A percentile compares a stretch with the other conserved stretches of the same genome.
Conservation (phyloP, 164 flowering plant genomes). For the Malania oleifera region DNA sequence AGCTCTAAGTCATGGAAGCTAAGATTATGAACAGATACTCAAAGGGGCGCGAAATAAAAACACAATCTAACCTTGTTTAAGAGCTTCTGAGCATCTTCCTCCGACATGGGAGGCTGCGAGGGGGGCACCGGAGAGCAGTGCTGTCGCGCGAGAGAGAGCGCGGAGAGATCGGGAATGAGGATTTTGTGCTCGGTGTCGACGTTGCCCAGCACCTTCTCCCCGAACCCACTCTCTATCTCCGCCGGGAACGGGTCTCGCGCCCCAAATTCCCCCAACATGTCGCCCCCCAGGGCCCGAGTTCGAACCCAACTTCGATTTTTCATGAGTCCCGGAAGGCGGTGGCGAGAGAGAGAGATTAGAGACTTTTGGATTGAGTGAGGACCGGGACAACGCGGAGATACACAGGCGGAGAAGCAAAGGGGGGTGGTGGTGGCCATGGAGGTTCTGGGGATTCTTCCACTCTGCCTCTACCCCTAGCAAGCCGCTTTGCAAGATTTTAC, state of each 20-base stretch:
- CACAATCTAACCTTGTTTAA: slow-evolving; percentile 49
- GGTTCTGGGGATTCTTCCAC: too few relatives aligned
- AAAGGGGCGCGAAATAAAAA: too few relatives aligned
- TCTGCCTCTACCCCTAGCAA: too few relatives aligned
- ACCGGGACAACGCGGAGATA: slow-evolving; percentile 9
- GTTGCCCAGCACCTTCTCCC: slow-evolving; percentile 59
- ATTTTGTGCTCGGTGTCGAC: slow-evolving; percentile 69
- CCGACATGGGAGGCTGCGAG: slow-evolving; percentile 46
- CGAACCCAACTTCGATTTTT: neutral
- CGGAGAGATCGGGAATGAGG: slow-evolving; percentile 59
- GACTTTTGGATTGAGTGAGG: too few relatives aligned
- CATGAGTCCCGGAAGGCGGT: too few relatives aligned
- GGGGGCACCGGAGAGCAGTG: slow-evolving; percentile 42
- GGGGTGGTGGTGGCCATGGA: too few relatives aligned
- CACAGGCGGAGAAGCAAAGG: slow-evolving; percentile 8
- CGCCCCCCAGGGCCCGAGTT: slow-evolving; percentile 21
- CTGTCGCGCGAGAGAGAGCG: slow-evolving; percentile 62
- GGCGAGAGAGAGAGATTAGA: too few relatives aligned
- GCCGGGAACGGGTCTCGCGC: slow-evolving; percentile 91
- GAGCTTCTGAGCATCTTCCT: slow-evolving; percentile 53
- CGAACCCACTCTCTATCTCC: slow-evolving; percentile 67
- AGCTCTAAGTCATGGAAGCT: too few relatives aligned
- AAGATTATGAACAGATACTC: too few relatives aligned
- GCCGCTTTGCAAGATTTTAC: too few relatives aligned
- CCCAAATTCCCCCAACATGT: slow-evolving; percentile 74